Evolutionary conservation across 1,284 basidiomycete species (phyloP), one percentile per base, ranked within the genome.

Genomic region (Coniferiporia sulphurascens): DNA sequence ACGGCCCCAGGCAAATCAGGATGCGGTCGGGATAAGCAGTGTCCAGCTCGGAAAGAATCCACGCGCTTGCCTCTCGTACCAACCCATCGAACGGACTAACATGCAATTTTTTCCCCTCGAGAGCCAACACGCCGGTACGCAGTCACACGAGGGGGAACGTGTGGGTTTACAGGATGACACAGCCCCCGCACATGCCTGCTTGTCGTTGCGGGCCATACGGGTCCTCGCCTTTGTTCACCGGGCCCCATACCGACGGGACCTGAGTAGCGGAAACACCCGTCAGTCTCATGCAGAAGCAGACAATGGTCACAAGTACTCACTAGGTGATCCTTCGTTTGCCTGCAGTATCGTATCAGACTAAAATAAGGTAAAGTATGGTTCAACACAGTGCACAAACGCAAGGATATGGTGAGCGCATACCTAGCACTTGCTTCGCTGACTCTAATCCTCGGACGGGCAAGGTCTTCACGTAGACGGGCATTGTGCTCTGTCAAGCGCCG

Each of bases 211-310:
- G 84, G 85, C 48, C 87, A 68, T 92, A 93, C 60, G 91, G 91
- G 70, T 93, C 91, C 64, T 93, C 89, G 53, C 83, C 82, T 71
- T 87, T 89, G 62, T 84, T 83, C n/a, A 92, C 84, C 36, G 89
- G 86, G 6, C 93, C 93, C 93, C 93, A 97, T 1, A 96, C 89
- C 27, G 88, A 92, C 15, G 94, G 93, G 51, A 93, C 85, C 87
- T 92, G 66, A 41, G 64, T 60, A 48, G 52, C 36, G 49, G 32
- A 53, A n/a, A 35, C 62, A 63, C 41, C 62, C 65, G 59, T 63
- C 63, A 35, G 21, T 5, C 5, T 59, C 19, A 34, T 45, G 55
- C 49, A 17, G 9, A 7, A 41, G 3, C 5, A 17, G 59, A 55
- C 38, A 48, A 50, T 22, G 5, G 27, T 66, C 66, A 55, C 55